Evolutionary conservation across 2,329 filamentous ascomycete species (phyloP).

Genomic region (Phialophora chinensis): DNA sequence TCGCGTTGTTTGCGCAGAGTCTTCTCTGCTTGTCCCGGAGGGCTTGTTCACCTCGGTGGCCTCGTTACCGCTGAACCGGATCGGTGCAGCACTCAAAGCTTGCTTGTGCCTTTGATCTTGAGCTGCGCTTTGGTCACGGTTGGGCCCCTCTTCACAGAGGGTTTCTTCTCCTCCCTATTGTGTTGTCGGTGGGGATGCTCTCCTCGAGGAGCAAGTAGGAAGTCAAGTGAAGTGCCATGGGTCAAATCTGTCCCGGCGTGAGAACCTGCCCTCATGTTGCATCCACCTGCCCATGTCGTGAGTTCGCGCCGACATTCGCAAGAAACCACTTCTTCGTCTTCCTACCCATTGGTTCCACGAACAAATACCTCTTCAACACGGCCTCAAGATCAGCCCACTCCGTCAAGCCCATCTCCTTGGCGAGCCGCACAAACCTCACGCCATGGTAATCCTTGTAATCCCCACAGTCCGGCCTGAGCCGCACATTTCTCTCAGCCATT

Average conservation of each 20-base stretch:
- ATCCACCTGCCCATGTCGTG: not conserved
- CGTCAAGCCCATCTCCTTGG: conserved; percentile 1
- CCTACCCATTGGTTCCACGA: conserved; percentile 2
- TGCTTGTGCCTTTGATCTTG: too few relatives aligned
- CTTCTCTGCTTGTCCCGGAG: too few relatives aligned
- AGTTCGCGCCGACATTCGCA: not conserved
- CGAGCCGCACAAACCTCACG: not conserved
- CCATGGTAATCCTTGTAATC: conserved; percentile 11
- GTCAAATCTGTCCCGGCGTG: not conserved
- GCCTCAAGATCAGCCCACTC: conserved; percentile 7
- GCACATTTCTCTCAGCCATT: conserved; percentile 11
- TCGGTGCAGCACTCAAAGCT: too few relatives aligned
- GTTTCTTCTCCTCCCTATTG: not conserved
- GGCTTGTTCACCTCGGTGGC: too few relatives aligned
- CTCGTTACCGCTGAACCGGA: too few relatives aligned
- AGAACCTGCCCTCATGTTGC: not conserved
- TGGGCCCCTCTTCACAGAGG: too few relatives aligned
- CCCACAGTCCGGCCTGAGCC: not conserved
- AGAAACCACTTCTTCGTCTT: conserved; percentile 13
- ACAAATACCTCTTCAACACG: conserved; percentile 9
- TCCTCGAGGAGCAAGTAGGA: not conserved
- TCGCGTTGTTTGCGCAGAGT: too few relatives aligned
- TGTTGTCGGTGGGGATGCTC: too few relatives aligned
- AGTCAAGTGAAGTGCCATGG: not conserved
- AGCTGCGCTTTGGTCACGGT: too few relatives aligned